A percentile compares a stretch with the other conserved stretches of the same genome.
Evolutionary conservation across 2,329 filamentous ascomycete genomes (phyloP).

Genomic region (Botrytis cinerea): DNA sequence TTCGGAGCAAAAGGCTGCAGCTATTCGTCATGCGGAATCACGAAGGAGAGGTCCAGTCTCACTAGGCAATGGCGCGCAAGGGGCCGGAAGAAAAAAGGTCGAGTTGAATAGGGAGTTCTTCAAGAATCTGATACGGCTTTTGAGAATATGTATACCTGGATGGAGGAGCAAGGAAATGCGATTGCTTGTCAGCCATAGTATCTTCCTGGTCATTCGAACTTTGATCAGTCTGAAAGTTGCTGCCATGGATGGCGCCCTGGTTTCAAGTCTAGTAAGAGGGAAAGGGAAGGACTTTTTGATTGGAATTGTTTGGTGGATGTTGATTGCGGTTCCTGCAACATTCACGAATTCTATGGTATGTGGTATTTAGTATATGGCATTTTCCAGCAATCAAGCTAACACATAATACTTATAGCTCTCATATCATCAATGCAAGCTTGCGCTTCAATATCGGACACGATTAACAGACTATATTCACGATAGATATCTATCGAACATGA

Average conservation of each 20-base stretch:
- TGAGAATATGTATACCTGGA: slow-evolving; percentile 87
- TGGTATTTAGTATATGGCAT: slow-evolving; percentile 10
- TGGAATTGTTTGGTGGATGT: slow-evolving; percentile 96
- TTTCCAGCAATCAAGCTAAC: slow-evolving; percentile 20
- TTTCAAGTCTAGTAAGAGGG: slow-evolving; percentile 88
- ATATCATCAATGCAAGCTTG: slow-evolving; percentile 94
- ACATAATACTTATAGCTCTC: slow-evolving; percentile 62
- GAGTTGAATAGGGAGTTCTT: slow-evolving; percentile 90
- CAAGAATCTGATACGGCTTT: slow-evolving; percentile 64
- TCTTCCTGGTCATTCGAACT: slow-evolving; percentile 88
- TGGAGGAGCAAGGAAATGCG: slow-evolving; percentile 87
- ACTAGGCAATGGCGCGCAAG: slow-evolving; percentile 39
- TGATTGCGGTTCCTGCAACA: slow-evolving; percentile 91
- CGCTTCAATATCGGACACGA: slow-evolving; percentile 87
- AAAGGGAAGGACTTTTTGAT: slow-evolving; percentile 87
- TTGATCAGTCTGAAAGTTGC: slow-evolving; percentile 94
- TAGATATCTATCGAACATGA: slow-evolving; percentile 95
- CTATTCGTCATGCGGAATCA: slow-evolving; percentile 64
- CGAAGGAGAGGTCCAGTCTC: slow-evolving; percentile 55
- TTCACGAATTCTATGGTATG: slow-evolving; percentile 98
- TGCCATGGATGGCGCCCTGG: slow-evolving; percentile 89
- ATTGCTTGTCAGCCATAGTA: slow-evolving; percentile 83
- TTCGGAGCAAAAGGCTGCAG: slow-evolving; percentile 87
- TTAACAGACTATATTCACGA: slow-evolving; percentile 95
- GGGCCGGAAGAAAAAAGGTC: slow-evolving; percentile 69